phyloP scores from a whole-genome alignment of 192 early-diverging fungal genomes.

The Chytriomyces sp. region DNA sequence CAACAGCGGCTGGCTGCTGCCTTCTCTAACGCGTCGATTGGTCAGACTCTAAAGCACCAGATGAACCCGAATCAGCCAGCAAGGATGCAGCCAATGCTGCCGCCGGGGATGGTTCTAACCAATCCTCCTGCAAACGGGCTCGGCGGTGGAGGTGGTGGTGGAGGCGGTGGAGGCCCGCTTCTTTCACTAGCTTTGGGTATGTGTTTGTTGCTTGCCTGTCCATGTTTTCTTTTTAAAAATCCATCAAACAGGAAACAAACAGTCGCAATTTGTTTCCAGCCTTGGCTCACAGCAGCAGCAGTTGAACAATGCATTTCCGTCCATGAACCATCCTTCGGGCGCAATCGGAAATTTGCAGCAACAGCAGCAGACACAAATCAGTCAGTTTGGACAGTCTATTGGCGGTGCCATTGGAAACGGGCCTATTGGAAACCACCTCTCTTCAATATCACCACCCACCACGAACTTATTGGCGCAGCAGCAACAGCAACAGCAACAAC shows the following conservation, averaged over 20 bases:
- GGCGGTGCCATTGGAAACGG: no score
- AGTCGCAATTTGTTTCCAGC: slow-evolving; percentile 43
- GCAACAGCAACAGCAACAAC: slow-evolving; percentile 38
- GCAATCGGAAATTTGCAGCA: slow-evolving; percentile 28
- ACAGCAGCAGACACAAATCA: slow-evolving; percentile 36
- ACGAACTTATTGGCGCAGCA: slow-evolving; percentile 17
- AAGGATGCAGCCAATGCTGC: background rate
- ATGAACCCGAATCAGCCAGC: slow-evolving; percentile 12
- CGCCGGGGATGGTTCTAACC: slow-evolving; percentile 9
- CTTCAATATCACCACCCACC: slow-evolving; percentile 45
- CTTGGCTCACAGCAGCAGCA: slow-evolving; percentile 42
- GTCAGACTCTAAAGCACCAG: background rate
- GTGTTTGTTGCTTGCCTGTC: slow-evolving; percentile 17
- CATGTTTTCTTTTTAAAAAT: slow-evolving; percentile 32
- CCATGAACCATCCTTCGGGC: background rate
- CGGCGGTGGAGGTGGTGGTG: slow-evolving; percentile 5
- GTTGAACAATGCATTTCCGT: slow-evolving; percentile 30
- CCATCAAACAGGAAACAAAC: slow-evolving; percentile 48
- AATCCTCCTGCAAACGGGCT: background rate
- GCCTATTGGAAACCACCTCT: background rate
- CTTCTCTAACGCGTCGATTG: background rate
- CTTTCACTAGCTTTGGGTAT: slow-evolving; percentile 41
- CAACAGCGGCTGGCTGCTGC: background rate
- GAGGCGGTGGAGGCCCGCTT: slow-evolving; percentile 10
- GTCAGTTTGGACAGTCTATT: background rate